Evolutionary conservation across 2,329 filamentous ascomycete genomes (phyloP), one percentile per base, ranked within the genome.

Genomic region (Ceratocystis colombiana): DNA sequence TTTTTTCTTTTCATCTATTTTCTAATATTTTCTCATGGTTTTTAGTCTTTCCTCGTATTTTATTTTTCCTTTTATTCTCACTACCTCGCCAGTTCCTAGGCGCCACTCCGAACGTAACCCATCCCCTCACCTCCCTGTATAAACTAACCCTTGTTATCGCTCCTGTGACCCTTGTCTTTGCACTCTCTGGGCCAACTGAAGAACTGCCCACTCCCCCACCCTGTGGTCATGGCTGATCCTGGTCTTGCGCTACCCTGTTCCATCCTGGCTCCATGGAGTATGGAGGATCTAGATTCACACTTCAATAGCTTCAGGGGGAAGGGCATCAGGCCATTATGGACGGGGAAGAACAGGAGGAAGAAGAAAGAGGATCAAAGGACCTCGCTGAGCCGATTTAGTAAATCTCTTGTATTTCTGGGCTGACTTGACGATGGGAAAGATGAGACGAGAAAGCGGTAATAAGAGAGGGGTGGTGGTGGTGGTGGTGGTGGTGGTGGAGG

Each of bases 41-140:
- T 37, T 41, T 30, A 28, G 41, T 12, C 41, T 48, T 45, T 6
- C 41, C 30, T 30, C 25, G 28, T 37, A 28, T 20, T 33, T 6
- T 28, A 20, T 62, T 30, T 17, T 5, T 45, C 20, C 59, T 48
- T 46, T 62, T 22, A 7, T 30, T 46, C 22, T 62, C 37, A 10
- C 37, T 22, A 41, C 20, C 28, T 63, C 41, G 61, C 41, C 45
- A 63, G 41, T 46, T 48, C 25, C 25, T 44, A 63, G 25, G 61
- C 41, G 41, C 61, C 61, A 63, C 61, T 63, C 61, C 61, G 61
- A 63, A 20, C 48, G 61, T 22, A 63, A 63, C 61, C 17, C 22
- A 28, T 6, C 20, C 30, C n/a, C 53, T 57, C 53, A 28, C 22
- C 17, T 28, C 10, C 25, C 25, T 57, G 12, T 55, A 12, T 7